phyloP scores from a whole-genome alignment of 2,329 filamentous ascomycete genomes.

The Aspergillus versicolor region DNA sequence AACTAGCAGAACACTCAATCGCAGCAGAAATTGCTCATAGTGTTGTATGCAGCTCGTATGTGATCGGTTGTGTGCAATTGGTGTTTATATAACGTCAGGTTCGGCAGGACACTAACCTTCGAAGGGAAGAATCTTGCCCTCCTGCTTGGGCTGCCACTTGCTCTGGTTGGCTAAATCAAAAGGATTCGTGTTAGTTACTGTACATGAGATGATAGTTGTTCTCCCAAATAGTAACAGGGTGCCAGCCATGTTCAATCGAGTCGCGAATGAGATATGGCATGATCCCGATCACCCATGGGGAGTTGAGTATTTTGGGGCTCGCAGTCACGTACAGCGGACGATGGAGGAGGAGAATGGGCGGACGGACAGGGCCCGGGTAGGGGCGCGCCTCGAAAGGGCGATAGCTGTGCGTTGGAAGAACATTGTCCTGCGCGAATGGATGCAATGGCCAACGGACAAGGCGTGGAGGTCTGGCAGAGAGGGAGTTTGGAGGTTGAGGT shows the following conservation, averaged over 20 bases:
- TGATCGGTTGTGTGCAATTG: slow-evolving; percentile 13
- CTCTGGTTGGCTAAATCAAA: slow-evolving; percentile 33
- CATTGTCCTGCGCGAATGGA: slow-evolving; percentile 38
- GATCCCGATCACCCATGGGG: slow-evolving; percentile 5
- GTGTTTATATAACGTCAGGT: slow-evolving; percentile 4
- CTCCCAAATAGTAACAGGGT: neutral
- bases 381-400: slow-evolving; percentile 47
- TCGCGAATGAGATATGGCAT: slow-evolving; percentile 12
- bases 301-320: slow-evolving; percentile 20
- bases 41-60: neutral
- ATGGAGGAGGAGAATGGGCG: slow-evolving; percentile 48
- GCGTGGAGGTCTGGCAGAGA: slow-evolving; percentile 28
- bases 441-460: slow-evolving; percentile 24
- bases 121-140: slow-evolving; percentile 46
- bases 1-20: slow-evolving; percentile 1
- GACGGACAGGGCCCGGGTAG: slow-evolving; percentile 41
- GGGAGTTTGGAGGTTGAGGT: slow-evolving; percentile 37
- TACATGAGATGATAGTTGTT: neutral
- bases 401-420: slow-evolving; percentile 49
- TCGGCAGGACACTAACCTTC: slow-evolving; percentile 39
- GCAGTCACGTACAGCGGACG: slow-evolving; percentile 46
- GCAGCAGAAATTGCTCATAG: neutral
- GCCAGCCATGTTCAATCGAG: slow-evolving; percentile 23
- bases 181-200: slow-evolving; percentile 23
- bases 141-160: slow-evolving; percentile 42